These are phyloP conservation scores for Fusarium redolens DNA, from an alignment of 2,329 filamentous ascomycete genomes.

Conservation along the genomic window DNA sequence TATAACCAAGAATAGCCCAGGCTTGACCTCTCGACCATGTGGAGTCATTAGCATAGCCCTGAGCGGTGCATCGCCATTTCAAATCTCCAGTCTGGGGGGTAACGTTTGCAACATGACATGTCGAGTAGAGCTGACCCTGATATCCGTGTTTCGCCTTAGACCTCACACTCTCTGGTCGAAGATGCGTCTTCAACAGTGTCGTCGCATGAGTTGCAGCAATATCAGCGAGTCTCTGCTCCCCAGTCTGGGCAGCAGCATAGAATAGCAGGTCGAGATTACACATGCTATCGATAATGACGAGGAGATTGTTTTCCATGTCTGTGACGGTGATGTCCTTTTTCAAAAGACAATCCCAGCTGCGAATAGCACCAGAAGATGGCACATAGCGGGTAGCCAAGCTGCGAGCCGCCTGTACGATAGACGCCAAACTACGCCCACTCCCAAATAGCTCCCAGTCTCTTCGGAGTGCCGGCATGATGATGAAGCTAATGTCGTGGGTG, in stretches of 20 bases:
- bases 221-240: slow-evolving; percentile 45
- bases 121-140: slow-evolving; percentile 18
- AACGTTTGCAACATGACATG: slow-evolving; percentile 59
- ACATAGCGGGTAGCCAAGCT: slow-evolving; percentile 58
- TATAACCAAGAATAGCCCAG: slow-evolving; percentile 61
- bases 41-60: slow-evolving; percentile 58
- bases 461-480: slow-evolving; percentile 60
- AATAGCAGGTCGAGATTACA: slow-evolving; percentile 55
- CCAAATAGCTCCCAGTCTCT: slow-evolving; percentile 60
- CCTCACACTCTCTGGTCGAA: slow-evolving; percentile 46
- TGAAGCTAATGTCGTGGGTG: slow-evolving; percentile 67
- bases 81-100: slow-evolving; percentile 3
- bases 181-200: slow-evolving; percentile 53
- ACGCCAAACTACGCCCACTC: slow-evolving; percentile 51
- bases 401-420: slow-evolving; percentile 56
- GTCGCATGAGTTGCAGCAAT: slow-evolving; percentile 55
- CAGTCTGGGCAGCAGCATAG: slow-evolving; percentile 48
- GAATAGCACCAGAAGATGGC: slow-evolving; percentile 55
- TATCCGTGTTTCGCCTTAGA: slow-evolving; percentile 11
- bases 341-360: slow-evolving; percentile 59
- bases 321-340: slow-evolving; percentile 41
- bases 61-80: slow-evolving; percentile 52
- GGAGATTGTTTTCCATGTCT: slow-evolving; percentile 45
- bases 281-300: slow-evolving; percentile 57
- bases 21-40: slow-evolving; percentile 63